phyloP scores from a whole-genome alignment of 768 basidiomycete genomes.

The Leccinum pellstonianum region DNA sequence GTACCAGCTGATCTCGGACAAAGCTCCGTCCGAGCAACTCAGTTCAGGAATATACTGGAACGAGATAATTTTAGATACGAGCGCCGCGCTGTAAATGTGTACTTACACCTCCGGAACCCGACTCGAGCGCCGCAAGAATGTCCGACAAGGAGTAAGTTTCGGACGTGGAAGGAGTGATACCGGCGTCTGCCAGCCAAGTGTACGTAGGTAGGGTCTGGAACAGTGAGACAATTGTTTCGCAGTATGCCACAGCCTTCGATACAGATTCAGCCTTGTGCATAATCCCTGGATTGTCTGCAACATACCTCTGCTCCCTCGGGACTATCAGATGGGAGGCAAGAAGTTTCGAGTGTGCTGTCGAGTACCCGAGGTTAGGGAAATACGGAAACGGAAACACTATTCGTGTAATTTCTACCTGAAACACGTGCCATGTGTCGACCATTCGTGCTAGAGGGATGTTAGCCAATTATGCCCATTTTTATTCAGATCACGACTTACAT shows the following conservation, averaged over 20 bases:
- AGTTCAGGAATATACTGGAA: slow-evolving; percentile 49
- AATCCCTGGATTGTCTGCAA: slow-evolving; percentile 1
- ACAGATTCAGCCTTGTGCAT: neutral
- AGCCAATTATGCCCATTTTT: neutral
- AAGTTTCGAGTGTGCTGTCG: slow-evolving; percentile 53
- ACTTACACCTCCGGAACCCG: slow-evolving; percentile 48
- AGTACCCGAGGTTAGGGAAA: slow-evolving; percentile 4
- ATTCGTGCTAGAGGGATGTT: slow-evolving; percentile 55
- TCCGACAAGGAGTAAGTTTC: slow-evolving; percentile 57
- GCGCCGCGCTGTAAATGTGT: neutral
- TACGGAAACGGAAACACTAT: neutral
- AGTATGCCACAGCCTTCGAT: slow-evolving; percentile 63
- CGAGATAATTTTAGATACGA: slow-evolving; percentile 1
- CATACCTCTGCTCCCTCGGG: slow-evolving; percentile 57
- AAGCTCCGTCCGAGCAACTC: slow-evolving; percentile 38
- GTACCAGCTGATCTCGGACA: slow-evolving; percentile 57
- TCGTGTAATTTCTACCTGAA: slow-evolving; percentile 25
- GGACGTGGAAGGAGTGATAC: slow-evolving; percentile 66
- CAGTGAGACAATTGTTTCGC: slow-evolving; percentile 53
- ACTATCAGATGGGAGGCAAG: slow-evolving; percentile 61
- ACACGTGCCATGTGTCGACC: slow-evolving; percentile 65
- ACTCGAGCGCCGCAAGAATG: slow-evolving; percentile 53
- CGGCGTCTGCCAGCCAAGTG: slow-evolving; percentile 64
- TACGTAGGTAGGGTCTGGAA: slow-evolving; percentile 75
- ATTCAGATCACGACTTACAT: slow-evolving; percentile 39